A percentile compares a stretch with the other conserved stretches of the same genome.
phyloP scores from a whole-genome alignment of 768 basidiomycete species.

The Boletus sp. region DNA sequence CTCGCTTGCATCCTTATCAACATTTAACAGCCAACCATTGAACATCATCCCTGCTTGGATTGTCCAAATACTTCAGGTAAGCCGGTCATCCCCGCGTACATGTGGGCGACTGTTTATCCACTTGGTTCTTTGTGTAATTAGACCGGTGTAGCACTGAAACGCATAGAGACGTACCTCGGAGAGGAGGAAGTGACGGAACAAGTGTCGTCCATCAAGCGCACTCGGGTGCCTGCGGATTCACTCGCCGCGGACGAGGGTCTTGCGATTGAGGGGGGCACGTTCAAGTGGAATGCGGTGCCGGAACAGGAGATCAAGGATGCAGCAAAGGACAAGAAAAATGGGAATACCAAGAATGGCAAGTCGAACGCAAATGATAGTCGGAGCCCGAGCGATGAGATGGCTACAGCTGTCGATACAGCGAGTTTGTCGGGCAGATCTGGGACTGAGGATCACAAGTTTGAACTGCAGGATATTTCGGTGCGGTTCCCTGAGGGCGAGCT shows the following conservation, averaged over 20 bases:
- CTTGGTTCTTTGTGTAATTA: constrained; percentile 19
- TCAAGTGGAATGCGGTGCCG: constrained; percentile 55
- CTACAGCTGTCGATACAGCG: constrained; percentile 13
- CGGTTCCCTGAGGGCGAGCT: constrained; percentile 46
- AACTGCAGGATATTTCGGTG: constrained; percentile 42
- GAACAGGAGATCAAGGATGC: constrained; percentile 26
- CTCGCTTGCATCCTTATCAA: neutral
- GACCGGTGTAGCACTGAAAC: constrained; percentile 54
- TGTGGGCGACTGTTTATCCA: neutral
- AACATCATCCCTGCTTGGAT: constrained; percentile 80
- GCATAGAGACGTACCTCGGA: constrained; percentile 56
- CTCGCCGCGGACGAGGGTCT: constrained; percentile 35
- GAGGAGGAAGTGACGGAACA: constrained; percentile 63
- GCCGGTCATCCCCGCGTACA: neutral
- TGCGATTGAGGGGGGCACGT: constrained; percentile 48
- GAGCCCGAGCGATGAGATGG: constrained; percentile 5
- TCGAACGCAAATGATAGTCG: neutral
- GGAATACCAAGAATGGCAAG: constrained; percentile 1
- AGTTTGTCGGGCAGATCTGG: constrained; percentile 10
- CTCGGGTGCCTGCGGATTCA: constrained; percentile 20
- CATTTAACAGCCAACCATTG: constrained; percentile 50
- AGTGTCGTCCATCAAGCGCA: constrained; percentile 53
- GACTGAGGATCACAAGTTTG: constrained; percentile 36
- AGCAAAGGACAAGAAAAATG: constrained; percentile 17
- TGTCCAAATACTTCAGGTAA: constrained; percentile 66